phyloP scores from a whole-genome alignment of 352 stramenopile genomes.

The Bremia lactucae region DNA sequence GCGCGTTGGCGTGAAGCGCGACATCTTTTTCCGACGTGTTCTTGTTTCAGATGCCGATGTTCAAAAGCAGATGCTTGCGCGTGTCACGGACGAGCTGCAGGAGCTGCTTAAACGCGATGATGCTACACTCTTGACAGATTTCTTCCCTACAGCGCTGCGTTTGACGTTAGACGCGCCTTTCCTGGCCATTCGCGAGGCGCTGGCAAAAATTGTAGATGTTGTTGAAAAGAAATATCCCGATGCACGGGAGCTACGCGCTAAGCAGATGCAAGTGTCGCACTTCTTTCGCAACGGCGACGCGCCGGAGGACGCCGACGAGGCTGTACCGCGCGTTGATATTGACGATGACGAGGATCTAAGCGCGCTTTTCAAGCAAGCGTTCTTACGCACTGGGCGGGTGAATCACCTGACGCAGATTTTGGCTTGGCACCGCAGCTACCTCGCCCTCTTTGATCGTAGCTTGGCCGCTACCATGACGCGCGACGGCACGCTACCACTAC shows the following conservation, averaged over 20 bases:
- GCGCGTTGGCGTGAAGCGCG: conserved; percentile 54
- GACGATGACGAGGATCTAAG: conserved; percentile 43
- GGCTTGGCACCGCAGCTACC: conserved; percentile 71
- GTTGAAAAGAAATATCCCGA: conserved; percentile 36
- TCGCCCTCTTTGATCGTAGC: conserved; percentile 55
- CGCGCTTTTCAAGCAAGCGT: conserved; percentile 40
- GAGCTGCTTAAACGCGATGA: conserved; percentile 40
- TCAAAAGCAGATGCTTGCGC: conserved; percentile 46
- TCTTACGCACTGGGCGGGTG: conserved; percentile 61
- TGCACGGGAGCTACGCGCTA: conserved; percentile 18
- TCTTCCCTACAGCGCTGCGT: conserved; percentile 57
- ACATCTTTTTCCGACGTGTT: conserved; percentile 75
- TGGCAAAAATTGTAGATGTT: conserved; percentile 29
- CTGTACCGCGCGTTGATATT: conserved; percentile 9
- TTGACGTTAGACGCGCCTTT: conserved; percentile 62
- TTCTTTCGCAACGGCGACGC: conserved; percentile 40
- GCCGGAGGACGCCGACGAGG: conserved; percentile 20
- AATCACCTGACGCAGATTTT: conserved; percentile 68
- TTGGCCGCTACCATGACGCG: conserved; percentile 59
- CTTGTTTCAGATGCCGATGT: conserved; percentile 49
- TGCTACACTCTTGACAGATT: conserved; percentile 38
- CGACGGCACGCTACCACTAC: conserved; percentile 68
- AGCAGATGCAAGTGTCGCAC: conserved; percentile 42
- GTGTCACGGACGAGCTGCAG: conserved; percentile 41
- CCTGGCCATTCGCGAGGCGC: conserved; percentile 44